These are phyloP conservation scores for Schizothecium vesticola DNA, from an alignment of 495 filamentous ascomycete species.

Conservation along the genomic window DNA sequence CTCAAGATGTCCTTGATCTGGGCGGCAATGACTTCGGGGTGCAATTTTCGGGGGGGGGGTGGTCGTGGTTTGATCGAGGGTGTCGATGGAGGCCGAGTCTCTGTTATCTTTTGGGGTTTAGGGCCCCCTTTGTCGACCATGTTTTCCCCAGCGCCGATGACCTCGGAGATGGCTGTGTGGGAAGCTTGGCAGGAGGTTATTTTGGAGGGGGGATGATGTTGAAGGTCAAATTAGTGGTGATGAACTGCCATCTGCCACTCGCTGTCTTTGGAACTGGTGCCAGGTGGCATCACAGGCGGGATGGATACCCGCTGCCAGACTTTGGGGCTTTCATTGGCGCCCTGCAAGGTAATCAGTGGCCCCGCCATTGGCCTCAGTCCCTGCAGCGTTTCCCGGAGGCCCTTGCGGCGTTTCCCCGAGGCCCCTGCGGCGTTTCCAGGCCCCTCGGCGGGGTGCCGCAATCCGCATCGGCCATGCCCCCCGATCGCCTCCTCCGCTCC, in stretches of 20 bases:
- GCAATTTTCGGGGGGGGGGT: slow-evolving; percentile 5
- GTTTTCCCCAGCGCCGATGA: neutral
- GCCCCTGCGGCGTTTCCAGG: neutral
- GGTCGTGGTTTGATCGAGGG: neutral
- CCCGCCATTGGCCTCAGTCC: slow-evolving; percentile 1
- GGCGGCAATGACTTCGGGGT: slow-evolving; percentile 27
- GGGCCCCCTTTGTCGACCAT: neutral
- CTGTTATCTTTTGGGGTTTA: neutral
- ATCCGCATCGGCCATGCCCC: neutral
- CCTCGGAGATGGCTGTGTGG: neutral
- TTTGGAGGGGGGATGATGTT: neutral
- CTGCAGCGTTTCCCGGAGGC: slow-evolving; percentile 1
- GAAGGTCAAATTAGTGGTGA: neutral
- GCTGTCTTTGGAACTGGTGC: neutral
- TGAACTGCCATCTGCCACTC: neutral
- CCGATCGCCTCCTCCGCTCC: neutral
- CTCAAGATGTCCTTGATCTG: slow-evolving; percentile 48
- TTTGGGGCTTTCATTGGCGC: neutral
- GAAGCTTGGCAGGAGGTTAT: neutral
- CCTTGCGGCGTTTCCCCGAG: neutral
- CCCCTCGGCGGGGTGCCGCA: neutral
- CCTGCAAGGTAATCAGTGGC: slow-evolving; percentile 9
- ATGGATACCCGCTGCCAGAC: neutral
- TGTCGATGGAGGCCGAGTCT: neutral
- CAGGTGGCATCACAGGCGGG: slow-evolving; percentile 3